Base-by-base conservation (phyloP, 371 early-diverging fungal species). In the Apophysomyces elegans region DNA sequence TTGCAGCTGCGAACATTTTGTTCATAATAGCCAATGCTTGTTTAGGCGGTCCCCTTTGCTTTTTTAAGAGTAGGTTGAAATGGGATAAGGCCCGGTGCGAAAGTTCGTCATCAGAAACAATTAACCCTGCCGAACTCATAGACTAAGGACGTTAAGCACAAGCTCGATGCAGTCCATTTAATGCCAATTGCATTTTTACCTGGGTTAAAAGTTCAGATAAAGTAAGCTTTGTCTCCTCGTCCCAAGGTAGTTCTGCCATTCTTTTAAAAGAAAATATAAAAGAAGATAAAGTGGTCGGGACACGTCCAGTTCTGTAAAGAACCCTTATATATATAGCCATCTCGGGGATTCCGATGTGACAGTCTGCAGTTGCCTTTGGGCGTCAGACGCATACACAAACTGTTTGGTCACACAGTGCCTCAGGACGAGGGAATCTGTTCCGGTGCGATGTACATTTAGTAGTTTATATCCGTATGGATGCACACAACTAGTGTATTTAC, bases 1-100 rank as follows among this genome's bases (percentile, higher is more conserved):
- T 71, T 8, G 81, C 74, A 26, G 76, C 66, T 32, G 69, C 65
- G 62, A 81, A 81, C 13, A 81, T 67, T 21, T 74, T 76, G 44
- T 76, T 65, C 62, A 71, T 56, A 8, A 63, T 36, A 39, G 38
- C 18, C 54, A 50, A 21, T 18, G 54, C 54, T 21, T 50, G 54
- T 38, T 64, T 58, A 18, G 54, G 18, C 5, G 54, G 21, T 8
- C 64, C 43, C 35, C 50, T 60, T 2, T 59, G 54, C 9, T 64
- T 64, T 36, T 71, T 61, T 13, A 71, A 61, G n/a, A 71, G 47
- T 9, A 59, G 45, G 35, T 63, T 64, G 37, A 71, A 60, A 58
- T 71, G 72, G 12, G 61, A 38, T 1, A 65, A 57, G 0, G 65
- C 61, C 41, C 59, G 44, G 32, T 64, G 58, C 8, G 37, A 61